Percentiles rank a stretch among this genome's conserved stretches.
phyloP scores from a whole-genome alignment of 2,329 filamentous ascomycete genomes.

The Xylariaceae sp. region DNA sequence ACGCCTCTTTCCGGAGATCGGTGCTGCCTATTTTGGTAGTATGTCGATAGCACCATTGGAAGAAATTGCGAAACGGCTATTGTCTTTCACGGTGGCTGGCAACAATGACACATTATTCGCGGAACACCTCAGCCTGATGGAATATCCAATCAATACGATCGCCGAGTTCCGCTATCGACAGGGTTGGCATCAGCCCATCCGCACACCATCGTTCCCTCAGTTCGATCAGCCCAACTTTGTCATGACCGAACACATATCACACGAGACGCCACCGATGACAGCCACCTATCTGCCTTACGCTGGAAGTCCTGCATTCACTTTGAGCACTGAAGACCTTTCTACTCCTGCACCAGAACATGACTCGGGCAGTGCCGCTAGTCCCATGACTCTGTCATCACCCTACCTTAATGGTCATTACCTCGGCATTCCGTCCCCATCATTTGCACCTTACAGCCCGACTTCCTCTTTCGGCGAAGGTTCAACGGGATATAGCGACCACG shows the following conservation, averaged over 20 bases:
- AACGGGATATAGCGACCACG: constrained; percentile 58
- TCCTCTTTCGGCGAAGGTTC: constrained; percentile 61
- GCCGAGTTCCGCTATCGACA: constrained; percentile 65
- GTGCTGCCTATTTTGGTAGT: constrained; percentile 80
- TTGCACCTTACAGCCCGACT: constrained; percentile 57
- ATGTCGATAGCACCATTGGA: constrained; percentile 78
- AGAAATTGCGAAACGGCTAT: constrained; percentile 74
- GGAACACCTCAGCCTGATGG: constrained; percentile 64
- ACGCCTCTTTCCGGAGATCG: constrained; percentile 86
- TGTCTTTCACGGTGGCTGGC: constrained; percentile 61
- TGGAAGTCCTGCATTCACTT: constrained; percentile 56
- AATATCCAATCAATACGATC: constrained; percentile 67
- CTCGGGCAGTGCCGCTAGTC: constrained; percentile 47
- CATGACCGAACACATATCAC: constrained; percentile 31
- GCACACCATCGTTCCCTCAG: constrained; percentile 58
- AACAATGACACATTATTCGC: constrained; percentile 54
- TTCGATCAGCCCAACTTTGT: constrained; percentile 55
- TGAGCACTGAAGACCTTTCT: constrained; percentile 60
- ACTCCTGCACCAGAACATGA: constrained; percentile 48
- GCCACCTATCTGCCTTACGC: constrained; percentile 50
- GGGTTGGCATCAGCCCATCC: constrained; percentile 60
- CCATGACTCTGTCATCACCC: constrained; percentile 53
- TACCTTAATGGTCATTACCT: constrained; percentile 55
- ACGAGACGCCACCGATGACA: constrained; percentile 39
- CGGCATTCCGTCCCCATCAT: constrained; percentile 59